phyloP scores from a whole-genome alignment of 352 stramenopile species.

The Blastocystis sp. region DNA sequence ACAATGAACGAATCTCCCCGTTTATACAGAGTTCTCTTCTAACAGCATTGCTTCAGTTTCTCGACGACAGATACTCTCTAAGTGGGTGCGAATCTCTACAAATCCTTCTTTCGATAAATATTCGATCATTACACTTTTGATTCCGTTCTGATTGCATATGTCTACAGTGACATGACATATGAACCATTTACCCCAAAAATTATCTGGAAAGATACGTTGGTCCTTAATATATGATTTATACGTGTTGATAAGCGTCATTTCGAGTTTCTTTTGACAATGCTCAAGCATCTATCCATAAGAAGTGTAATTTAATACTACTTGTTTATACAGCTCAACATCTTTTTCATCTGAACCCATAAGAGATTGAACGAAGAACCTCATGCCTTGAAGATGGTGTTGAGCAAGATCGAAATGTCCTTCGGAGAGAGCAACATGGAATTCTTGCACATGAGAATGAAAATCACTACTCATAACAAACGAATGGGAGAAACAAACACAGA shows the following conservation, averaged over 20 bases:
- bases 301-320: background rate
- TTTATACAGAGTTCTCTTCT: background rate
- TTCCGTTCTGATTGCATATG: background rate
- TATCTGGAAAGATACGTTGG: background rate
- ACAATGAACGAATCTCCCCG: background rate
- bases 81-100: background rate
- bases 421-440: slow-evolving; percentile 29
- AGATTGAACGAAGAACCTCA: slow-evolving; percentile 3
- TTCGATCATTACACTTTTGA: background rate
- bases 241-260: background rate
- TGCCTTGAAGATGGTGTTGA: background rate
- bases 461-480: slow-evolving; percentile 8
- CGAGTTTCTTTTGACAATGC: slow-evolving; percentile 32
- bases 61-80: background rate
- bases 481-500: slow-evolving; percentile 29
- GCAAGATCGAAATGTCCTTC: slow-evolving; percentile 20
- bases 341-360: background rate
- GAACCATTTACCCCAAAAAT: slow-evolving; percentile 15
- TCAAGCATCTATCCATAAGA: background rate
- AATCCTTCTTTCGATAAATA: slow-evolving; percentile 26
- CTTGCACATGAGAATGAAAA: slow-evolving; percentile 46
- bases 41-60: background rate
- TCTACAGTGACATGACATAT: background rate
- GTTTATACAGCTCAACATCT: background rate
- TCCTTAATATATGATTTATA: slow-evolving; percentile 1